Percentiles rank a stretch among this genome's conserved stretches.
Evolutionary conservation across 371 early-diverging fungal genomes (phyloP).

Genomic region (Entomophthora muscae): DNA sequence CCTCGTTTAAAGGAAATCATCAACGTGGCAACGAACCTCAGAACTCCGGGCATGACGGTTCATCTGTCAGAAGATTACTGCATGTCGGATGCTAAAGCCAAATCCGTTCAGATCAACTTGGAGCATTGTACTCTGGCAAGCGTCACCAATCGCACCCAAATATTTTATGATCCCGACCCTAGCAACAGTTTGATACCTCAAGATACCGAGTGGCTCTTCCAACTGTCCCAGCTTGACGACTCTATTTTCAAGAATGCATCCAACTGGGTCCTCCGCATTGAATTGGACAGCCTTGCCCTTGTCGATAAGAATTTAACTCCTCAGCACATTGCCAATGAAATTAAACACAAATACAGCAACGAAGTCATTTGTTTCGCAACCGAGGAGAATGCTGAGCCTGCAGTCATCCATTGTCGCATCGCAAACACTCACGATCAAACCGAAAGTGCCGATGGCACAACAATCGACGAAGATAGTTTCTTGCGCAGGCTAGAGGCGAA

Average conservation of each 20-base stretch:
- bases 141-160: constrained; percentile 73
- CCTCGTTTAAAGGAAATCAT: constrained; percentile 99
- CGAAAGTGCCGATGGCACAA: constrained; percentile 30
- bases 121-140: constrained; percentile 86
- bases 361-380: constrained; percentile 24
- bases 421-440: constrained; percentile 37
- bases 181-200: constrained; percentile 69
- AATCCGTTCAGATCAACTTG: constrained; percentile 74
- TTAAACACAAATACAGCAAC: constrained; percentile 56
- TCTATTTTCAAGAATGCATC: constrained; percentile 33
- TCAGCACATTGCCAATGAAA: constrained; percentile 44
- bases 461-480: constrained; percentile 76
- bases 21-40: constrained; percentile 94
- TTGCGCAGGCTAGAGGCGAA: constrained; percentile 64
- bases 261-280: constrained; percentile 92
- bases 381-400: constrained; percentile 86
- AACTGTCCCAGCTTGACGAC: constrained; percentile 42
- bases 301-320: constrained; percentile 84
- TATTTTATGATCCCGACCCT: constrained; percentile 96
- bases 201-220: constrained; percentile 81
- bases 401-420: constrained; percentile 82
- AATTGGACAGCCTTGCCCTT: constrained; percentile 72
- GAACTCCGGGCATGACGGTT: constrained; percentile 89
- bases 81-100: constrained; percentile 65
- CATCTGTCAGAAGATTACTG: constrained; percentile 62